Percentiles rank a stretch among this genome's conserved stretches.
These are phyloP conservation scores for Candida verbasci DNA, from an alignment of 805 yeast species.

Conservation along the genomic window DNA sequence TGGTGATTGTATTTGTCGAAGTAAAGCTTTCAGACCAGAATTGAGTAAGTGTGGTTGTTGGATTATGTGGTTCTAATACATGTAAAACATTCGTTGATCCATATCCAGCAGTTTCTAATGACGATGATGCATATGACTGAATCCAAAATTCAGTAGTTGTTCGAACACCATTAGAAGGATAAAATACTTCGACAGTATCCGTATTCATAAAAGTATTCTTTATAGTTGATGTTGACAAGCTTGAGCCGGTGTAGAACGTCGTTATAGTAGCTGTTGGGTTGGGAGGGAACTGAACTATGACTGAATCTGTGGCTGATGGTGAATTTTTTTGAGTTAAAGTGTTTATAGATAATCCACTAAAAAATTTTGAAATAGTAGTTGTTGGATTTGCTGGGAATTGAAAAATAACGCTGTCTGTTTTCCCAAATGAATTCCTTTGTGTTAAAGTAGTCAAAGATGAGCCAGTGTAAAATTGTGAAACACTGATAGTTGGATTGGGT, in stretches of 20 bases:
- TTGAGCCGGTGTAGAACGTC: conserved; percentile 10
- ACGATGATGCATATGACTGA: too few species aligned
- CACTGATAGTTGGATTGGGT: conserved; percentile 1
- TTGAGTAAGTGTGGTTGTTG: background rate
- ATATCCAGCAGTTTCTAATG: background rate
- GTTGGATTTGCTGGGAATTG: conserved; percentile 2
- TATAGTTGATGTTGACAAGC: conserved; percentile 8
- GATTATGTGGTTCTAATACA: conserved; percentile 1
- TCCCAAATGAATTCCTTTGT: background rate
- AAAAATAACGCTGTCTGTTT: background rate
- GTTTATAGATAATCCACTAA: conserved; percentile 1
- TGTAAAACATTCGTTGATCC: background rate
- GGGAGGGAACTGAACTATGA: conserved; percentile 11
- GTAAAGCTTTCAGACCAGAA: conserved; percentile 1
- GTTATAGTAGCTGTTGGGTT: conserved; percentile 10
- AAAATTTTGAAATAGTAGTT: conserved; percentile 1
- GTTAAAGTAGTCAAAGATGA: background rate
- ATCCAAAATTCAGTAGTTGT: too few species aligned
- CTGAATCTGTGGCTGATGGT: conserved; percentile 10
- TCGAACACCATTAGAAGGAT: conserved; percentile 15
- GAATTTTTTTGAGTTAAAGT: conserved; percentile 1
- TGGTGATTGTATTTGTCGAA: too few species aligned
- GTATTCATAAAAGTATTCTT: conserved; percentile 9
- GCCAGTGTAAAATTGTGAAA: conserved; percentile 1
- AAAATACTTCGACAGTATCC: conserved; percentile 10